Conservation (phyloP, 1,284 basidiomycete genomes). For the Heterobasidion annosum region DNA sequence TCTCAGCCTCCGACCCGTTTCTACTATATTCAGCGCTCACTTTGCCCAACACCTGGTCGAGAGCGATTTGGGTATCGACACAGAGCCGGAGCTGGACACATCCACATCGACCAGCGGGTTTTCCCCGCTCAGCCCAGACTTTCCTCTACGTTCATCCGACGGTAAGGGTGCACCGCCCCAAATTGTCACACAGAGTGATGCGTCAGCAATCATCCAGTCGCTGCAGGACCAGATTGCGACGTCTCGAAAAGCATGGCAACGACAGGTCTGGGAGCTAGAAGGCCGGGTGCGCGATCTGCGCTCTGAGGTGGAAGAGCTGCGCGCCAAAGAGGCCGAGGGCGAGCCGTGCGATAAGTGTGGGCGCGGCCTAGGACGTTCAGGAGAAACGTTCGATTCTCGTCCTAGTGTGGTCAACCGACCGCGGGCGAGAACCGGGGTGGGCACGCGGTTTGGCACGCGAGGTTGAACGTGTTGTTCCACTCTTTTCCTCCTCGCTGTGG, state of each 20-base stretch:
- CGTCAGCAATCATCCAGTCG: conserved; percentile 36
- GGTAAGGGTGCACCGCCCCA: conserved; percentile 20
- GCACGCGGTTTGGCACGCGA: conserved; percentile 50
- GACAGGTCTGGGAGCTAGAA: conserved; percentile 67
- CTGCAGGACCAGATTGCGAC: conserved; percentile 56
- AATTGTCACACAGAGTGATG: conserved; percentile 23
- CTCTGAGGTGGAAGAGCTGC: conserved; percentile 27
- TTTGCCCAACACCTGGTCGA: conserved; percentile 54
- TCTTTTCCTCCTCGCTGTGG: not conserved
- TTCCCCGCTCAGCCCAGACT: conserved; percentile 46
- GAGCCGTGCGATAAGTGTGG: conserved; percentile 3
- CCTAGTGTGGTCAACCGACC: conserved; percentile 21
- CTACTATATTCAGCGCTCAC: conserved; percentile 63
- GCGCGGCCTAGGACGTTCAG: not conserved
- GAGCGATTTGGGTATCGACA: conserved; percentile 21
- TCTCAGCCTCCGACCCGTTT: conserved; percentile 67
- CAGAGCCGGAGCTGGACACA: conserved; percentile 38
- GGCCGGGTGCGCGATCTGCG: conserved; percentile 61
- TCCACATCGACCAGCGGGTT: conserved; percentile 29
- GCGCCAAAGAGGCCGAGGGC: conserved; percentile 37
- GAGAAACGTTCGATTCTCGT: not conserved
- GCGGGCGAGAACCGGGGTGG: conserved; percentile 53
- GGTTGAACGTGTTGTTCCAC: conserved; percentile 16
- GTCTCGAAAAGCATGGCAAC: conserved; percentile 56
- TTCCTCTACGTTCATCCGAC: conserved; percentile 21